Evolutionary conservation across 495 filamentous ascomycete genomes (phyloP).

Genomic region (Monascus purpureus): DNA sequence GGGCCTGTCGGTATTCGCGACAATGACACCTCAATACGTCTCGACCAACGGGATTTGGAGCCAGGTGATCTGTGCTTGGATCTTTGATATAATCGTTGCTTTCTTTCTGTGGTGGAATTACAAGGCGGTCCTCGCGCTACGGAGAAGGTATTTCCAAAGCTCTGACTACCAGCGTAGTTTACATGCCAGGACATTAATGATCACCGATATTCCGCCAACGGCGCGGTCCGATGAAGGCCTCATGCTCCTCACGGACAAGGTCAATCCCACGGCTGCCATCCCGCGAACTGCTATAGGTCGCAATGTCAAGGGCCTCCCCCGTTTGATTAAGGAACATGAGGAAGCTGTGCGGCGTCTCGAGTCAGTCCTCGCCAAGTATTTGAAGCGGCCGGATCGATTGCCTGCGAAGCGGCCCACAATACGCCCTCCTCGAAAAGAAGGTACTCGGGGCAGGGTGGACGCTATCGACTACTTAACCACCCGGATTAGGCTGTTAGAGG

Average conservation of each 20-base stretch:
- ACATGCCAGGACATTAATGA: constrained; percentile 83
- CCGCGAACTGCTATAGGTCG: constrained; percentile 74
- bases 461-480: constrained; percentile 87
- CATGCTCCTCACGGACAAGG: constrained; percentile 57
- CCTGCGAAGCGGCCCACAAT: constrained; percentile 69
- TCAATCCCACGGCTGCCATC: constrained; percentile 60
- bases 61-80: constrained; percentile 66
- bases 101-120: constrained; percentile 90
- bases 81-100: constrained; percentile 60
- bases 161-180: constrained; percentile 81
- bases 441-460: constrained; percentile 52
- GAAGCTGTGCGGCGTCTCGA: constrained; percentile 70
- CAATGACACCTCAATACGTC: constrained; percentile 40
- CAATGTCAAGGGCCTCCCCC: constrained; percentile 78
- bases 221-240: constrained; percentile 75
- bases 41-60: constrained; percentile 49
- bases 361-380: constrained; percentile 70
- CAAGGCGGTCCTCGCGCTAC: constrained; percentile 49
- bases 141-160: constrained; percentile 70
- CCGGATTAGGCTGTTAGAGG: constrained; percentile 69
- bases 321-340: constrained; percentile 72
- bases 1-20: constrained; percentile 27
- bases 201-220: constrained; percentile 71
- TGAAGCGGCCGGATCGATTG: constrained; percentile 71
- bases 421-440: constrained; percentile 57